These are phyloP conservation scores for Hysterangium stoloniferum DNA, from an alignment of 768 basidiomycete genomes.

Conservation along the genomic window DNA sequence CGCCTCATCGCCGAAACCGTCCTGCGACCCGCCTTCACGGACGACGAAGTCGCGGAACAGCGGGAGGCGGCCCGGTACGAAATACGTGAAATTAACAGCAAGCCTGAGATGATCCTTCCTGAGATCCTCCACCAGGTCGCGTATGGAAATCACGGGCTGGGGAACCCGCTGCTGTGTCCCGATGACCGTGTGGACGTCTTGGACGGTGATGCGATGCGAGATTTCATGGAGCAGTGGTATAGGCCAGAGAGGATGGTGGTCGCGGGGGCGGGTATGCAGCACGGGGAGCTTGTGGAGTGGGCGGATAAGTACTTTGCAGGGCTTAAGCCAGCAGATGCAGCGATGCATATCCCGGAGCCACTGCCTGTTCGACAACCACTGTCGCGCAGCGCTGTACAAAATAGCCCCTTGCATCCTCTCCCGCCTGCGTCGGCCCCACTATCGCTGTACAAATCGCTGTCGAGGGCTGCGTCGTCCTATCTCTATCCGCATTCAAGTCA, in stretches of 20 bases:
- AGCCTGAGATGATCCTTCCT: constrained; percentile 91
- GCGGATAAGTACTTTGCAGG: constrained; percentile 78
- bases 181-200: constrained; percentile 71
- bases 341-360: constrained; percentile 11
- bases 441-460: constrained; percentile 56
- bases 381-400: constrained; percentile 26
- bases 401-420: constrained; percentile 50
- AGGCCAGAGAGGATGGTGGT: constrained; percentile 92
- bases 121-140: constrained; percentile 86
- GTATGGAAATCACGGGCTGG: constrained; percentile 67
- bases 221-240: constrained; percentile 76
- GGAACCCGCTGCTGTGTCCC: constrained; percentile 87
- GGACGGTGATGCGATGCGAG: constrained; percentile 50
- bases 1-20: constrained; percentile 90
- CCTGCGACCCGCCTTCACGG: constrained; percentile 63
- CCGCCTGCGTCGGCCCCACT: constrained; percentile 38
- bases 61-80: constrained; percentile 88
- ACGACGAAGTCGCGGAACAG: constrained; percentile 76
- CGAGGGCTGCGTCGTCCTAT: constrained; percentile 66
- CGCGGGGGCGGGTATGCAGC: constrained; percentile 88
- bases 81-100: constrained; percentile 74
- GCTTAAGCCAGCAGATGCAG: constrained; percentile 32
- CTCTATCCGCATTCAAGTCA: constrained; percentile 37
- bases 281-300: constrained; percentile 82
- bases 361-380: constrained; percentile 21